Base-by-base conservation (phyloP, 768 basidiomycete genomes). In the Termitomyces sp. region DNA sequence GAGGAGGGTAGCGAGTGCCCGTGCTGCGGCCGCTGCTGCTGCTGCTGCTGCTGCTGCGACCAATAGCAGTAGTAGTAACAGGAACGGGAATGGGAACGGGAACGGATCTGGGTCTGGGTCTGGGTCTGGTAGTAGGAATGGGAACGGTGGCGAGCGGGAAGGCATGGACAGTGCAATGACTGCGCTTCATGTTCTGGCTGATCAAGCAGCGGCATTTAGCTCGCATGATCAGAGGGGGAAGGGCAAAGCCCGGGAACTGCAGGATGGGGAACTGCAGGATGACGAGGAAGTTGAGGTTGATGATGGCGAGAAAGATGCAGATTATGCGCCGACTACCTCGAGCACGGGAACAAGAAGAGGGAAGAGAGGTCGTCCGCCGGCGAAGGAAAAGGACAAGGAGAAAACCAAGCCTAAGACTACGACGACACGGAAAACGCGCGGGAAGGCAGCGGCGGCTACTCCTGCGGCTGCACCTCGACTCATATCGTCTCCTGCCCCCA, bases 171-270 rank as follows among this genome's bases (percentile, higher is more conserved):
- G 78, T 52, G 72, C 79, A 50, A 75, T 73, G 62, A 83, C 84
- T 62, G 89, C 86, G 7, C 74, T 91, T 67, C 88, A 91, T 66
- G 88, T 91, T 8, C 74, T 91, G 38, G 90, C 89, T 1, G 88
- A 90, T 65, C 88, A 90, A 69, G 88, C 90, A 3, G 86, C 86
- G 8, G 83, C 74, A 16, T 82, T 71, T 72, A 76, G 70, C 69
- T 78, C 65, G 63, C 76, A 67, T 68, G 76, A 63, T 54, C 70
- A 57, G 55, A 52, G 51, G 20, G 59, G 61, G 39, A 66, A 66
- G 45, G 69, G 55, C 0, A 65, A 66, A 46, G 65, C 48, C 22
- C 59, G 61, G 46, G 63, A 68, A 36, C 57, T 60, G 15, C 55
- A 65, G 54, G 59, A 65, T 15, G 61, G 61, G 46, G 63, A 68